phyloP scores from a whole-genome alignment of 2,329 filamentous ascomycete species.

The Microsporum audouinii region DNA sequence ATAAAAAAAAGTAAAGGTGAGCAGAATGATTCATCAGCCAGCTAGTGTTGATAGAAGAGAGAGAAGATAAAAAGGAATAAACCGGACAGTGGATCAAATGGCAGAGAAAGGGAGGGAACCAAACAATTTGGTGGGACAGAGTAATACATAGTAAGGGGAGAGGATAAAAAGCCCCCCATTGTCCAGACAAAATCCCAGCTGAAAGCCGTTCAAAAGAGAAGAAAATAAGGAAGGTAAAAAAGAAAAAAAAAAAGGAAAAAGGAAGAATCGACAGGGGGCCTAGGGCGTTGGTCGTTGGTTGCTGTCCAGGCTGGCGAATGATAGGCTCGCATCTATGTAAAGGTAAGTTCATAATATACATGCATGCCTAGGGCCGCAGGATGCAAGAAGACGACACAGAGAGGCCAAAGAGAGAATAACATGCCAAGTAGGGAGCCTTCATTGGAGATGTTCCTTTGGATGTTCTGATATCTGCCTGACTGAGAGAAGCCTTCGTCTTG shows the following conservation, averaged over 20 bases:
- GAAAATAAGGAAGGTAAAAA: not conserved
- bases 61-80: too few species aligned
- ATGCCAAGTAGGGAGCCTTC: not conserved
- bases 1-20: not conserved
- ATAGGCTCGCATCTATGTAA: not conserved
- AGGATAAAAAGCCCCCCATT: not conserved
- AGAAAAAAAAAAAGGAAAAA: not conserved
- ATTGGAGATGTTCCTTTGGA: too few species aligned
- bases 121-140: not conserved
- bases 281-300: not conserved
- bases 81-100: not conserved
- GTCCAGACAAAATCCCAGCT: not conserved
- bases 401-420: not conserved
- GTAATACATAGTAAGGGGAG: not conserved
- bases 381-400: not conserved
- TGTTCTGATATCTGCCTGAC: too few species aligned
- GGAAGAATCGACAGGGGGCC: not conserved
- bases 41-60: not conserved
- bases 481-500: too few species aligned
- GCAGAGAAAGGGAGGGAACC: not conserved
- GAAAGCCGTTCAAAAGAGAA: not conserved
- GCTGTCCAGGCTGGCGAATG: not conserved
- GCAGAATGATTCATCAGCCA: not conserved
- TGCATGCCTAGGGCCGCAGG: not conserved
- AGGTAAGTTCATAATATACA: not conserved